A percentile compares a stretch with the other conserved stretches of the same genome.
These are phyloP conservation scores for Beauveria sp. DNA, from an alignment of 2,329 filamentous ascomycete species.

Conservation along the genomic window DNA sequence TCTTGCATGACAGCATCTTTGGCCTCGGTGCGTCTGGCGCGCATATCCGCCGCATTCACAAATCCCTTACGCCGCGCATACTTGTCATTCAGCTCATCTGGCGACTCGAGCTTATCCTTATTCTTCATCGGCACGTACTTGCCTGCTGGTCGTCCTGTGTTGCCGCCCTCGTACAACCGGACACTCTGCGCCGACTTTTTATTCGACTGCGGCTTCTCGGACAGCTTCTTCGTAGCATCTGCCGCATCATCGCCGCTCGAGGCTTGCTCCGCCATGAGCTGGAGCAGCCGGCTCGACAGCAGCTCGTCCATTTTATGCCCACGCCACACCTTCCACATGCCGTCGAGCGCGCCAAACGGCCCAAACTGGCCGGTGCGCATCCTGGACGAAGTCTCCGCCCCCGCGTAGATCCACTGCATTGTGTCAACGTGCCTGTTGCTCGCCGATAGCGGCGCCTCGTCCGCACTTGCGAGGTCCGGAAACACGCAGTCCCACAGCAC, in stretches of 20 bases:
- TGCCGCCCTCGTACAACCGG: constrained; percentile 47
- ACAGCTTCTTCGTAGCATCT: not conserved
- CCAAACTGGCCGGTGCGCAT: constrained; percentile 50
- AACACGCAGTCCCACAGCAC: constrained; percentile 97
- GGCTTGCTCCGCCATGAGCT: constrained; percentile 42
- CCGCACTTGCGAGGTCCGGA: constrained; percentile 33
- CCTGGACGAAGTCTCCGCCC: constrained; percentile 46
- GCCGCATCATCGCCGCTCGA: not conserved
- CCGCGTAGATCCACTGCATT: constrained; percentile 72
- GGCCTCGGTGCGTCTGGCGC: constrained; percentile 24
- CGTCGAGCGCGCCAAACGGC: constrained; percentile 58
- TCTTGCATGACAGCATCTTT: constrained; percentile 22
- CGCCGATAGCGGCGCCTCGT: constrained; percentile 17
- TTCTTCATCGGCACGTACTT: constrained; percentile 49
- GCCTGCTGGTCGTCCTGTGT: constrained; percentile 42
- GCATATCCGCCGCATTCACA: constrained; percentile 41
- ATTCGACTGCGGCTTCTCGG: not conserved
- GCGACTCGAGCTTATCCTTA: constrained; percentile 39
- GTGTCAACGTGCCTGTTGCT: constrained; percentile 39
- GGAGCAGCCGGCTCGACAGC: constrained; percentile 65
- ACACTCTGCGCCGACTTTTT: constrained; percentile 21
- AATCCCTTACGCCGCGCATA: constrained; percentile 57
- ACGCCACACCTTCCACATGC: constrained; percentile 78
- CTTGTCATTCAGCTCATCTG: constrained; percentile 50
- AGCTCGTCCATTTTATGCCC: constrained; percentile 85